Evolutionary conservation across 83 land plant genomes (phyloP), one percentile per base, ranked within the genome.

Genomic region (Picea abies): DNA sequence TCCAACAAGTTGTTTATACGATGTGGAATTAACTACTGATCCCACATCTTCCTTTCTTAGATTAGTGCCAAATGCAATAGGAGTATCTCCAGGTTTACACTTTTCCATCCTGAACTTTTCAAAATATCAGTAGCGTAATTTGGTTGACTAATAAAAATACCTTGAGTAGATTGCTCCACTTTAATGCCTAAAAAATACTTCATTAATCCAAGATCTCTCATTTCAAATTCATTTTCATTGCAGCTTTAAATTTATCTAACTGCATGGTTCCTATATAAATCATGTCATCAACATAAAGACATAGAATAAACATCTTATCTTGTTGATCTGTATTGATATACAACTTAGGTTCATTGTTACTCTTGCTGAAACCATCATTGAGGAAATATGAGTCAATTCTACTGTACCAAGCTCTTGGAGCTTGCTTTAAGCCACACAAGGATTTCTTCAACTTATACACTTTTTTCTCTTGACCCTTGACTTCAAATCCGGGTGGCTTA

Each of bases 341-440:
- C 5, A 80, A 16, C 0, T 5, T 65, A 23, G 23, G 85, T 77
- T 87, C 83, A 81, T 63, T 44, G 10, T 17, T 11, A 79, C 63
- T 72, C 35, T 61, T 85, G 3, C 35, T n/a, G 69, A 80, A 84
- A 22, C 47, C 82, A 11, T 60, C 47, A 9, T 83, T 52, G 15
- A 7, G 15, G 63, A 83, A 78, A 44, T 81, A 84, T 16, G 44
- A 14, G 14, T 88, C 83, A 26, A 85, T 83, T 5, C 58, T 66
- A 39, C 68, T 85, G 25, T 81, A 85, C 83, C 85, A 88, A 19
- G 70, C 84, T 69, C 87, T 23, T 29, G 87, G 87, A 5, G 79
- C 83, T 78, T 88, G 79, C 49, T 88, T 88, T 12, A 88, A 14
- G 7, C 87, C 79, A 68, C 83, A 85, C 3, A 88, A 58, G 0